These are phyloP conservation scores for Lactifluus piperatus DNA, from an alignment of 768 basidiomycete species.

Conservation along the genomic window DNA sequence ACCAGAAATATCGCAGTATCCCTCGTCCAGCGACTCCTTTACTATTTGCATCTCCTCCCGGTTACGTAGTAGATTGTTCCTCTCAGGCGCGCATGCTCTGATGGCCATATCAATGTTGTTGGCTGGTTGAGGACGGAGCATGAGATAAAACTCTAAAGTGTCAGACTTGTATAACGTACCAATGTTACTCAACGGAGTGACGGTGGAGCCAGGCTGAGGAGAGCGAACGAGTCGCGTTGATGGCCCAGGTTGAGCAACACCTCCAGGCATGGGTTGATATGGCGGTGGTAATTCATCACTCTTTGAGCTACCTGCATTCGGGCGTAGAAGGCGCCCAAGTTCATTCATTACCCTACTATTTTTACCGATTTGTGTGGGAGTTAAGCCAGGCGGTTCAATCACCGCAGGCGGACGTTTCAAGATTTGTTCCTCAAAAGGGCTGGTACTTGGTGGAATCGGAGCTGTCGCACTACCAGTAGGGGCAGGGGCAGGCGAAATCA, in stretches of 20 bases:
- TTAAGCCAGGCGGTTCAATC: too few relatives aligned
- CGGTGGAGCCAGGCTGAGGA: slow-evolving; percentile 18
- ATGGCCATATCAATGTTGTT: slow-evolving; percentile 40
- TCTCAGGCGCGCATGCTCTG: slow-evolving; percentile 67
- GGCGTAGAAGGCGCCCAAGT: too few relatives aligned
- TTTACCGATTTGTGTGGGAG: too few relatives aligned
- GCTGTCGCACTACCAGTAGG: background rate
- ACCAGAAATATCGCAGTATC: slow-evolving; percentile 75
- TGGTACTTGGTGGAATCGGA: background rate
- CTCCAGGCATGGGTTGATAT: background rate
- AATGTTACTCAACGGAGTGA: slow-evolving; percentile 38
- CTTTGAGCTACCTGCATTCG: background rate
- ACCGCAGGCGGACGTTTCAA: slow-evolving; percentile 6
- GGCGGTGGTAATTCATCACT: background rate
- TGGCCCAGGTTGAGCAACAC: background rate
- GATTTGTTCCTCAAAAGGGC: slow-evolving; percentile 18
- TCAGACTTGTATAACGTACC: slow-evolving; percentile 23
- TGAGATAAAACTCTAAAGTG: background rate
- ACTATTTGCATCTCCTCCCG: slow-evolving; percentile 61
- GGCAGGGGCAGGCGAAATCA: background rate
- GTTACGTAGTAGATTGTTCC: slow-evolving; percentile 50
- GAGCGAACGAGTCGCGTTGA: slow-evolving; percentile 9
- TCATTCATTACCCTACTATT: background rate
- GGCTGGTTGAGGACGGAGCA: slow-evolving; percentile 3
- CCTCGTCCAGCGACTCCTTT: slow-evolving; percentile 67